Conservation (phyloP, 2,329 filamentous ascomycete species). For the Fusarium coicis region DNA sequence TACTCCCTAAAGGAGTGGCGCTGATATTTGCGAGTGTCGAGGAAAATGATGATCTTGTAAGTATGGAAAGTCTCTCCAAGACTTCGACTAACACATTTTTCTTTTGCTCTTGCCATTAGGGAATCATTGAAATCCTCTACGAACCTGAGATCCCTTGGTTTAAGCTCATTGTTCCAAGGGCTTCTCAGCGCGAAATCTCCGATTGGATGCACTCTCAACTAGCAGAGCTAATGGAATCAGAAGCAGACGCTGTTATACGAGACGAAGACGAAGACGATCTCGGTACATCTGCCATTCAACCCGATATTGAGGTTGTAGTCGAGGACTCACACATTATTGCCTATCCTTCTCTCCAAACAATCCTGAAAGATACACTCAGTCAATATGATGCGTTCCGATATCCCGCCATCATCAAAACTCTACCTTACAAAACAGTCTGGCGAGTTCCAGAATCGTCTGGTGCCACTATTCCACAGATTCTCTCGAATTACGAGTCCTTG, state of each 20-base stretch:
- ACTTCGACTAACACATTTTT: neutral
- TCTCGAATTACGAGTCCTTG: conserved; percentile 31
- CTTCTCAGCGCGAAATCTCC: conserved; percentile 23
- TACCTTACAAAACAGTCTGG: conserved; percentile 42
- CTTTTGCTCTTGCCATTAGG: neutral
- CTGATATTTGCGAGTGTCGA: conserved; percentile 33
- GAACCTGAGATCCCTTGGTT: conserved; percentile 52
- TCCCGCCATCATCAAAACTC: conserved; percentile 29
- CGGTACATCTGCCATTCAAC: neutral
- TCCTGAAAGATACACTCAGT: neutral
- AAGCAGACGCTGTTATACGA: conserved; percentile 25
- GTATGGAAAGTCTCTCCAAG: neutral
- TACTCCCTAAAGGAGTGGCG: conserved; percentile 46
- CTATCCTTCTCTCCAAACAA: conserved; percentile 33
- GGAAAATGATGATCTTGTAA: conserved; percentile 19
- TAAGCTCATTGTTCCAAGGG: conserved; percentile 42
- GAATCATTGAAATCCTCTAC: conserved; percentile 49
- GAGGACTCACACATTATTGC: conserved; percentile 36
- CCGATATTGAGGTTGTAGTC: conserved; percentile 36
- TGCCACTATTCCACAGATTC: conserved; percentile 17
- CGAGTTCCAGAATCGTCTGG: conserved; percentile 35
- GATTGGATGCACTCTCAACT: conserved; percentile 37
- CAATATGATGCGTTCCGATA: conserved; percentile 38
- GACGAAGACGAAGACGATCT: neutral
- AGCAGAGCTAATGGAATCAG: conserved; percentile 27